Evolutionary conservation across 495 filamentous ascomycete species (phyloP).

Genomic region (Lichenothelia convexa): DNA sequence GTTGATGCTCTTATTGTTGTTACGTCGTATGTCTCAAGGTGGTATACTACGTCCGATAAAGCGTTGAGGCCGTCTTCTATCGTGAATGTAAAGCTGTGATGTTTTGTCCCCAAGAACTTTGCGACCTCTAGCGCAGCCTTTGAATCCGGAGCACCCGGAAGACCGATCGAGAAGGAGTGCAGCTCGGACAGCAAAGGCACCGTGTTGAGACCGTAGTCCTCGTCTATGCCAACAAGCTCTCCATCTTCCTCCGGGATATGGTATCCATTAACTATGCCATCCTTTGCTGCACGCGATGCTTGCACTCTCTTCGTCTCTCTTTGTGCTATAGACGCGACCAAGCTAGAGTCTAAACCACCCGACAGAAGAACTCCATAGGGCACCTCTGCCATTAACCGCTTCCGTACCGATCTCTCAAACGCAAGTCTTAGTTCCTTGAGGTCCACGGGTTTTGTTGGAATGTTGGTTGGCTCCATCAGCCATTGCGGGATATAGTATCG

Average conservation of each 20-base stretch:
- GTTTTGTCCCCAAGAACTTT: slow-evolving; percentile 87
- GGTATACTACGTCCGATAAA: slow-evolving; percentile 89
- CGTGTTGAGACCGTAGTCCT: slow-evolving; percentile 73
- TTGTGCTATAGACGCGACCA: slow-evolving; percentile 91
- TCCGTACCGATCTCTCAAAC: slow-evolving; percentile 80
- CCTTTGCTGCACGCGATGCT: slow-evolving; percentile 22
- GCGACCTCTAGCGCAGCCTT: slow-evolving; percentile 78
- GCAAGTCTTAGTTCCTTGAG: slow-evolving; percentile 60
- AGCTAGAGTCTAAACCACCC: slow-evolving; percentile 84
- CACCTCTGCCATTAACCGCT: slow-evolving; percentile 95
- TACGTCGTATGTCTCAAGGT: slow-evolving; percentile 93
- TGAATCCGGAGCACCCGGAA: slow-evolving; percentile 78
- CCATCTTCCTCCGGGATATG: slow-evolving; percentile 31
- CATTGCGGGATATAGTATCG: slow-evolving; percentile 82
- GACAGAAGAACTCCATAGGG: slow-evolving; percentile 93
- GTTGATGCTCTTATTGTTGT: slow-evolving; percentile 97
- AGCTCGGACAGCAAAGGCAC: slow-evolving; percentile 82
- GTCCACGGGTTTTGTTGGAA: slow-evolving; percentile 65
- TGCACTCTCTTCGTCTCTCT: slow-evolving; percentile 68
- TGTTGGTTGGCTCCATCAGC: slow-evolving; percentile 60
- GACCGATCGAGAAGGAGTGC: slow-evolving; percentile 95
- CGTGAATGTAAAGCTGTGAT: slow-evolving; percentile 95
- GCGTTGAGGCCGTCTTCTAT: slow-evolving; percentile 93
- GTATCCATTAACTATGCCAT: slow-evolving; percentile 24
- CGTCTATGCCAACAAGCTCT: slow-evolving; percentile 83